Conservation (phyloP, 2,329 filamentous ascomycete genomes). For the Corinectria fuckeliana region DNA sequence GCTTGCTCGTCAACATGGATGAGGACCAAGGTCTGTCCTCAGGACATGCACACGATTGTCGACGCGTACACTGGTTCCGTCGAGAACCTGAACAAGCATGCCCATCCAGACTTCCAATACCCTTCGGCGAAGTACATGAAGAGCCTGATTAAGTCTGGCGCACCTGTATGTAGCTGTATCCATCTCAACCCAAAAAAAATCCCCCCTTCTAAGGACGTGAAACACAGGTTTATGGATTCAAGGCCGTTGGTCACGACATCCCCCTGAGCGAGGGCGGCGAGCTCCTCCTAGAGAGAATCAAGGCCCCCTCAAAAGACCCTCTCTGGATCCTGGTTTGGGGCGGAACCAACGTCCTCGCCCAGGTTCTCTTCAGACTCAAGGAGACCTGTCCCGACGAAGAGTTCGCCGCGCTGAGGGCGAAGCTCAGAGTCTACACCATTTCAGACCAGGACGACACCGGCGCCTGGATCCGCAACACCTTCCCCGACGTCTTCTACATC, state of each 20-base stretch:
- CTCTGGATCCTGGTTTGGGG: constrained; percentile 62
- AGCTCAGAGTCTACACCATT: constrained; percentile 60
- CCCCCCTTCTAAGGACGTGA: not conserved
- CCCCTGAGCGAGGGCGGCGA: constrained; percentile 48
- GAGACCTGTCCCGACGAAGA: constrained; percentile 37
- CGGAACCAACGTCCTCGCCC: constrained; percentile 59
- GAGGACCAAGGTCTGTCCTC: constrained; percentile 46
- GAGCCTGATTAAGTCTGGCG: constrained; percentile 46
- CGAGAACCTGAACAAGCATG: constrained; percentile 56
- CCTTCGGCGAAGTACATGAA: constrained; percentile 46
- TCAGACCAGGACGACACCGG: constrained; percentile 66
- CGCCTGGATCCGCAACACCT: constrained; percentile 60
- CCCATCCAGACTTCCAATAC: constrained; percentile 51
- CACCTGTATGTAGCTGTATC: constrained; percentile 34
- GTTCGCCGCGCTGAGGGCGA: constrained; percentile 45
- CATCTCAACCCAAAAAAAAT: not conserved
- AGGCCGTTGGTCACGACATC: constrained; percentile 40
- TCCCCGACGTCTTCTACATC: constrained; percentile 63
- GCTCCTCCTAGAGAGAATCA: constrained; percentile 47
- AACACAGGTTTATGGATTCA: constrained; percentile 42
- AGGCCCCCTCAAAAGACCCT: constrained; percentile 41
- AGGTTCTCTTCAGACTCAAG: constrained; percentile 50
- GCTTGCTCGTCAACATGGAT: constrained; percentile 55
- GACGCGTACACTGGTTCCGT: constrained; percentile 51
- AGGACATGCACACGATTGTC: constrained; percentile 52